Evolutionary conservation across 192 early-diverging fungal genomes (phyloP).

Genomic region (Phlyctochytrium arcticum): DNA sequence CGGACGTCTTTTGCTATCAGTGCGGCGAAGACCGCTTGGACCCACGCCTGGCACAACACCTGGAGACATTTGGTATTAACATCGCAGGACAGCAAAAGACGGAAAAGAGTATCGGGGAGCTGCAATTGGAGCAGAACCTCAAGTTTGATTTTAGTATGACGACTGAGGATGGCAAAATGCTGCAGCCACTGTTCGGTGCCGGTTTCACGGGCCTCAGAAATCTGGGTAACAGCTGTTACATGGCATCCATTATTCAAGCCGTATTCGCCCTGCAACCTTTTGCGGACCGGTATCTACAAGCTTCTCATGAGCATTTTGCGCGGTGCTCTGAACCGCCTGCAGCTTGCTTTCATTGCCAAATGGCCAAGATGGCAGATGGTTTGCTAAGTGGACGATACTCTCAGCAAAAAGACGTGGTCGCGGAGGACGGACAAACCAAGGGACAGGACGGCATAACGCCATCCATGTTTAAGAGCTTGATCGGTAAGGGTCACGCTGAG

Average conservation of each 20-base stretch:
- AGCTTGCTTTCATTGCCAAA: constrained; percentile 83
- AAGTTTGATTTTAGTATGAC: constrained; percentile 98
- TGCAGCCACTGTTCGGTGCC: constrained; percentile 80
- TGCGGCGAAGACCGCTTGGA: constrained; percentile 83
- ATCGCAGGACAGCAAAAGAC: constrained; percentile 81
- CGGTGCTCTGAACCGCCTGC: constrained; percentile 58
- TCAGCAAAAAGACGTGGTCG: constrained; percentile 28
- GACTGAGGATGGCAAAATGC: constrained; percentile 85
- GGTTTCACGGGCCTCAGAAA: constrained; percentile 92
- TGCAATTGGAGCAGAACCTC: constrained; percentile 95
- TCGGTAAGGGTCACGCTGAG: constrained; percentile 88
- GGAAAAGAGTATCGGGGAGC: constrained; percentile 84
- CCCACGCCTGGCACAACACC: constrained; percentile 69
- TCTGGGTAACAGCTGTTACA: constrained; percentile 97
- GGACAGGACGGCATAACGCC: constrained; percentile 84
- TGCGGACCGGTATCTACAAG: constrained; percentile 49
- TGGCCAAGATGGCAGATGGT: constrained; percentile 88
- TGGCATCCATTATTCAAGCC: constrained; percentile 92
- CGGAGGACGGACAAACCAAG: constrained; percentile 30
- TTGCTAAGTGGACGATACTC: constrained; percentile 86
- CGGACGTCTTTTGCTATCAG: constrained; percentile 79
- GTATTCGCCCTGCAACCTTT: constrained; percentile 74
- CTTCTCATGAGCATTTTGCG: constrained; percentile 44
- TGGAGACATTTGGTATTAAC: constrained; percentile 86
- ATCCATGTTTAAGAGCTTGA: constrained; percentile 83